Evolutionary conservation across 2,329 filamentous ascomycete genomes (phyloP).

Genomic region (Dactylellina parvicollis): DNA sequence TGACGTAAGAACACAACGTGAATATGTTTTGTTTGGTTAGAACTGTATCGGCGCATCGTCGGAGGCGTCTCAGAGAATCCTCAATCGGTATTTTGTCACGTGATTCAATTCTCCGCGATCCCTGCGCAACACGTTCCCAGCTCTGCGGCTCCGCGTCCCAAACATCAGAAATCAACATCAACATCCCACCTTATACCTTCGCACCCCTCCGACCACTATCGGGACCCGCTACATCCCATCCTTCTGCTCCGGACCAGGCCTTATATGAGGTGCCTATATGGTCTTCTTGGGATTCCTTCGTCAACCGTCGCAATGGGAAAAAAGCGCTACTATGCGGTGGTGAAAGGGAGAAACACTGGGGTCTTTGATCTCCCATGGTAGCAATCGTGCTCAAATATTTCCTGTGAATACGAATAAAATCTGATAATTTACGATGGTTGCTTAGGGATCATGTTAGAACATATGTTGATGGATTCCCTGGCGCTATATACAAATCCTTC

Average conservation of each 20-base stretch:
- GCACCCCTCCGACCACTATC: too few relatives aligned
- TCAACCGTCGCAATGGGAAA: conserved; percentile 19
- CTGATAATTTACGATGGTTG: not conserved
- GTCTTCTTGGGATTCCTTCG: not conserved
- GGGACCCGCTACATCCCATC: not conserved
- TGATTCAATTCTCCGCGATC: too few relatives aligned
- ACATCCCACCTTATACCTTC: too few relatives aligned
- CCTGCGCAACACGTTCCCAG: too few relatives aligned
- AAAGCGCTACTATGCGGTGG: conserved; percentile 36
- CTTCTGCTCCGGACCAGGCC: not conserved
- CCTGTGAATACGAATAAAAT: not conserved
- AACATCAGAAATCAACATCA: too few relatives aligned
- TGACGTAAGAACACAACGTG: too few relatives aligned
- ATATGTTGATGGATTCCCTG: conserved; percentile 54
- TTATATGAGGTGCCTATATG: conserved; percentile 1
- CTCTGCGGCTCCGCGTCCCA: too few relatives aligned
- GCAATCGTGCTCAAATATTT: not conserved
- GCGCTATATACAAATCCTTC: conserved; percentile 54
- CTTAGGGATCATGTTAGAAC: conserved; percentile 29
- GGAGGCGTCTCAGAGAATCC: too few relatives aligned
- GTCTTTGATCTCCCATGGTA: conserved; percentile 43
- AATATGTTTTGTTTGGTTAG: too few relatives aligned
- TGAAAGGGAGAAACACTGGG: conserved; percentile 21
- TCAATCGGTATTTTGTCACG: too few relatives aligned
- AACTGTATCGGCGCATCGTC: too few relatives aligned